Conservation (phyloP, 305 asterid species). For the Fraxinus velutina region DNA sequence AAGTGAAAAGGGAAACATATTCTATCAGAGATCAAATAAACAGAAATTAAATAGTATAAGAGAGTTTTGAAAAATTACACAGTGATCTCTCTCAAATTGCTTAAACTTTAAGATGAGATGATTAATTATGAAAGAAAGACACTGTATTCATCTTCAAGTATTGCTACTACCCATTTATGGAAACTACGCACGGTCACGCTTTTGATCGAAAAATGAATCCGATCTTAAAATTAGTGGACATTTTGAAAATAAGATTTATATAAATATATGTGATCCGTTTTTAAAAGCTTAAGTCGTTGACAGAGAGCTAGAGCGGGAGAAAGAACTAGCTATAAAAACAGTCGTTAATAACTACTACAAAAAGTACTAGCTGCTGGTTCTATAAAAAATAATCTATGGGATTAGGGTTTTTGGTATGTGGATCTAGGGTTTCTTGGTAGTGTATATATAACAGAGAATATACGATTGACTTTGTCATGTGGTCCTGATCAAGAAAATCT, state of each 20-base stretch:
- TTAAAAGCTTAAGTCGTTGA: not conserved
- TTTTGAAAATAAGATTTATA: not conserved
- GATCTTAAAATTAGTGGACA: not conserved
- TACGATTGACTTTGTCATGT: conserved; percentile 37
- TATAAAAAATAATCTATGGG: conserved; percentile 7
- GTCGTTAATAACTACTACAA: not conserved
- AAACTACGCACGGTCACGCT: not conserved
- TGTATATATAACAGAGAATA: conserved; percentile 4
- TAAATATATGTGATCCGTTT: not conserved
- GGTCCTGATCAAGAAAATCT: conserved; percentile 37
- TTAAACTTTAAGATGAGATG: not conserved
- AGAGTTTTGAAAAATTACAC: conserved; percentile 16
- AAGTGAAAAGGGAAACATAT: conserved; percentile 26
- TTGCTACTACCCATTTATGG: not conserved
- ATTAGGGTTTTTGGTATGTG: conserved; percentile 42
- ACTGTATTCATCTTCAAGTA: not conserved
- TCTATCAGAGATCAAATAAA: conserved; percentile 25
- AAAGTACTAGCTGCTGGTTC: conserved; percentile 16
- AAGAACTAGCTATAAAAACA: conserved; percentile 4
- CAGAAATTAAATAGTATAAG: conserved; percentile 43
- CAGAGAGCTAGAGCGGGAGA: conserved; percentile 27
- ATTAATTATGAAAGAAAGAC: not conserved
- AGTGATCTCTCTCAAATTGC: not conserved
- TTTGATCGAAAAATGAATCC: not conserved
- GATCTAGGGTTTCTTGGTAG: conserved; percentile 51